Conservation (phyloP, 192 early-diverging fungal genomes). For the Coemansia pectinata region DNA sequence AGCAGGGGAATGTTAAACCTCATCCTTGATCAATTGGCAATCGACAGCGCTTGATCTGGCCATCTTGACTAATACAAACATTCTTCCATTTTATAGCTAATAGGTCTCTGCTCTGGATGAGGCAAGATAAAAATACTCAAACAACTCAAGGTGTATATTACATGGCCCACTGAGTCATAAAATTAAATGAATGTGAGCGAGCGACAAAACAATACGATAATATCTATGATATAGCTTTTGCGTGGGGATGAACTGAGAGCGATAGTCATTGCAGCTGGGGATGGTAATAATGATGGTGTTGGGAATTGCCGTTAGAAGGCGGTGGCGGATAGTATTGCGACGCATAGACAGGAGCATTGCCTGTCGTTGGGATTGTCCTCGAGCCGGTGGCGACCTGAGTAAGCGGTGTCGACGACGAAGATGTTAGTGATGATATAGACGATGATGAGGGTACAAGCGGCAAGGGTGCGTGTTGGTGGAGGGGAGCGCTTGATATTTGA, state of each 20-base stretch:
- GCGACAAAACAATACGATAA: neutral
- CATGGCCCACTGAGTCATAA: no score
- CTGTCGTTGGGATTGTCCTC: neutral
- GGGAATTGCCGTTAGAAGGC: neutral
- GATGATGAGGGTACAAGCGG: neutral
- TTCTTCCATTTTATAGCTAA: neutral
- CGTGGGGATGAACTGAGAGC: neutral
- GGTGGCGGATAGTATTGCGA: neutral
- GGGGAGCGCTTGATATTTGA: neutral
- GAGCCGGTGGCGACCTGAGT: neutral
- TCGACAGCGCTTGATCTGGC: neutral
- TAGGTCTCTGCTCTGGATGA: no score
- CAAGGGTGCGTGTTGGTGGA: neutral
- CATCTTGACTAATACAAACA: neutral
- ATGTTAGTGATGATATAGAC: neutral
- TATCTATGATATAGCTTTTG: neutral
- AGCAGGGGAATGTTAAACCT: neutral
- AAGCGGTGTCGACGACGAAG: neutral
- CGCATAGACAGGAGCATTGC: neutral
- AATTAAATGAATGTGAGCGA: neutral
- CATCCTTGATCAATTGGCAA: neutral
- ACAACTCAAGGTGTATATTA: no score
- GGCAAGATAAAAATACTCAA: no score
- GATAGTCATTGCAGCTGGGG: conserved; percentile 2
- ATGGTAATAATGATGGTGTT: neutral